A percentile compares a stretch with the other conserved stretches of the same genome.
phyloP scores from a whole-genome alignment of 176 grass and related monocot species.

The Raddia guianensis region DNA sequence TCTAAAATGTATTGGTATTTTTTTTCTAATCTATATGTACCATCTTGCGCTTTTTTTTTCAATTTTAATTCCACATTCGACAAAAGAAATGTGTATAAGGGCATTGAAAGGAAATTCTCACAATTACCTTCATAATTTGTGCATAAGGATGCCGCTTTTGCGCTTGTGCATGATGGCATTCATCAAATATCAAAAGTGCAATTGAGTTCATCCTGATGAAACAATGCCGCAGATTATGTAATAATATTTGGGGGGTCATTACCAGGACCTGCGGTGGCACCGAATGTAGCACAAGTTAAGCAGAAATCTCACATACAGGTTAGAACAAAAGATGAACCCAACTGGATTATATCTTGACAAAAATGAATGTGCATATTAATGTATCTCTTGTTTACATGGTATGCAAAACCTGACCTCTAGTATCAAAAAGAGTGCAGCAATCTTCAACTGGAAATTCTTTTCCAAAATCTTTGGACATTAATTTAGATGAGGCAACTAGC shows the following conservation, averaged over 20 bases:
- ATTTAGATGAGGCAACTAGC: conserved; percentile 25
- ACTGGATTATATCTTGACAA: conserved; percentile 23
- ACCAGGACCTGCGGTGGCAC: conserved; percentile 70
- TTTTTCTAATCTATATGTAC: background rate
- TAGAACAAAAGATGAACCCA: conserved; percentile 24
- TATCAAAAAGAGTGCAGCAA: conserved; percentile 17
- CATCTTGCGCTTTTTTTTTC: background rate
- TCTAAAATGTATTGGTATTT: background rate
- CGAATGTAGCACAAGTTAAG: conserved; percentile 43
- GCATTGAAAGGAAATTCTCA: conserved; percentile 19
- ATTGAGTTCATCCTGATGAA: conserved; percentile 79
- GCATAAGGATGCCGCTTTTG: conserved; percentile 82
- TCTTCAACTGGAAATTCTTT: conserved; percentile 13
- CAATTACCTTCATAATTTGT: conserved; percentile 87
- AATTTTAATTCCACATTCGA: conserved; percentile 23
- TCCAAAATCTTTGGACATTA: conserved; percentile 10
- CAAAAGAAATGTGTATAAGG: conserved; percentile 11
- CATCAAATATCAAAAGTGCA: conserved; percentile 90
- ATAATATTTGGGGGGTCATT: conserved; percentile 91
- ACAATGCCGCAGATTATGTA: conserved; percentile 84
- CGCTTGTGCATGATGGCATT: conserved; percentile 91
- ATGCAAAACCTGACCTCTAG: conserved; percentile 16
- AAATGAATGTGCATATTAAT: conserved; percentile 7
- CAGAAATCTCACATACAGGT: conserved; percentile 28
- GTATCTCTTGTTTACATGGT: conserved; percentile 25